These are phyloP conservation scores for Sclerotinia subarctica DNA, from an alignment of 2,329 filamentous ascomycete genomes.

Conservation along the genomic window DNA sequence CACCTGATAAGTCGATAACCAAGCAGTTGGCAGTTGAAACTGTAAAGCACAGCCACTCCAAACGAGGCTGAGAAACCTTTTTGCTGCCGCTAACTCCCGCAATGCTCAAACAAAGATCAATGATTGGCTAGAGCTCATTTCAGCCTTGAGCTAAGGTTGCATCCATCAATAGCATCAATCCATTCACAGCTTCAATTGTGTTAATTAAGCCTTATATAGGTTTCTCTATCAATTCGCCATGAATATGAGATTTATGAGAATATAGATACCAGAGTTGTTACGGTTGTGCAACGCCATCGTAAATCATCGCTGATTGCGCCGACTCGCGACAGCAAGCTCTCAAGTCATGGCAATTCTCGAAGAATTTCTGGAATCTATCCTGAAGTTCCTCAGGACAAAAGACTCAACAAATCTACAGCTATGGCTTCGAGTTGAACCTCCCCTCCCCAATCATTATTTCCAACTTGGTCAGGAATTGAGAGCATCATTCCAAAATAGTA, in stretches of 20 bases:
- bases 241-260: neutral
- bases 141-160: neutral
- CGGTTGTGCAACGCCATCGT: no score
- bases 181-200: neutral
- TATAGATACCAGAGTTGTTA: neutral
- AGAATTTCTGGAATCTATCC: conserved; percentile 65
- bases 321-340: neutral
- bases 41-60: neutral
- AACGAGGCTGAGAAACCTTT: neutral
- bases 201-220: neutral
- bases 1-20: no score
- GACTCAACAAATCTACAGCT: conserved; percentile 64
- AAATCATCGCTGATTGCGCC: neutral
- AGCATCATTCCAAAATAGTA: conserved; percentile 48
- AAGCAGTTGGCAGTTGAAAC: neutral
- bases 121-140: neutral
- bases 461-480: conserved; percentile 66
- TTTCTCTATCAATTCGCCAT: neutral
- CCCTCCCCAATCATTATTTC: conserved; percentile 63
- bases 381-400: conserved; percentile 57
- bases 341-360: conserved; percentile 58
- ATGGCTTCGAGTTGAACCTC: conserved; percentile 73
- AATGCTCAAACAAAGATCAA: neutral
- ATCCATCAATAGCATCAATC: neutral
- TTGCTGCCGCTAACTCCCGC: neutral